Evolutionary conservation across 805 yeast genomes (phyloP).

Genomic region (Ogataea pini): DNA sequence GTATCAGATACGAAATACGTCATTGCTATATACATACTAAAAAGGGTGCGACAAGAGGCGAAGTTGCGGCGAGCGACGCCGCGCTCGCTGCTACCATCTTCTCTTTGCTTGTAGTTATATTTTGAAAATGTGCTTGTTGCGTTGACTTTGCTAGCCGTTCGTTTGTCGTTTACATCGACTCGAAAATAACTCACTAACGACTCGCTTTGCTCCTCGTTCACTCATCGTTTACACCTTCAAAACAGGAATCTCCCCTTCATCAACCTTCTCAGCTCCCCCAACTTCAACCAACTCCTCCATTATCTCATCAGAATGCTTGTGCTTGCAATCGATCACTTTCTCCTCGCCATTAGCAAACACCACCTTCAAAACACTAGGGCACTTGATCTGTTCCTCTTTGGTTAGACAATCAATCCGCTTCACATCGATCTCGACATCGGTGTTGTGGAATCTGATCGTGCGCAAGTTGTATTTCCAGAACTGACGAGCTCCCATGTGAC

Average conservation of each 20-base stretch:
- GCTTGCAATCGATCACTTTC: slow-evolving; percentile 53
- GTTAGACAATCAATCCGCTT: slow-evolving; percentile 48
- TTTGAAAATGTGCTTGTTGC: no score
- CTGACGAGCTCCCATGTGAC: slow-evolving; percentile 67
- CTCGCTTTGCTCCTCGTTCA: not conserved
- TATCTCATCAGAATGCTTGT: slow-evolving; percentile 51
- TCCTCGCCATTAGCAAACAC: slow-evolving; percentile 40
- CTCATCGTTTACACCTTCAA: slow-evolving; percentile 5
- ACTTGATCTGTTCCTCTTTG: slow-evolving; percentile 43
- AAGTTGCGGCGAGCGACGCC: not conserved
- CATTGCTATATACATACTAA: not conserved
- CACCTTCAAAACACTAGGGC: slow-evolving; percentile 49
- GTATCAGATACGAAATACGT: not conserved
- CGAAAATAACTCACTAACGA: not conserved
- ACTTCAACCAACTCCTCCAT: slow-evolving; percentile 53
- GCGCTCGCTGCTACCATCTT: no score
- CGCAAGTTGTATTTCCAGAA: slow-evolving; percentile 79
- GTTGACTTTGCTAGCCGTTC: not conserved
- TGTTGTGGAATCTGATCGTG: slow-evolving; percentile 80
- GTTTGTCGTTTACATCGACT: not conserved
- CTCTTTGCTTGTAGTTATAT: no score
- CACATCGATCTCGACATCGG: slow-evolving; percentile 62
- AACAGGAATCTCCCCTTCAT: slow-evolving; percentile 46
- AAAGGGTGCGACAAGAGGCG: no score
- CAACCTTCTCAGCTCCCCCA: slow-evolving; percentile 54